Evolutionary conservation across 129 eudicot genomes (phyloP), one percentile per base, ranked within the genome.

Genomic region (Lactuca sativa): DNA sequence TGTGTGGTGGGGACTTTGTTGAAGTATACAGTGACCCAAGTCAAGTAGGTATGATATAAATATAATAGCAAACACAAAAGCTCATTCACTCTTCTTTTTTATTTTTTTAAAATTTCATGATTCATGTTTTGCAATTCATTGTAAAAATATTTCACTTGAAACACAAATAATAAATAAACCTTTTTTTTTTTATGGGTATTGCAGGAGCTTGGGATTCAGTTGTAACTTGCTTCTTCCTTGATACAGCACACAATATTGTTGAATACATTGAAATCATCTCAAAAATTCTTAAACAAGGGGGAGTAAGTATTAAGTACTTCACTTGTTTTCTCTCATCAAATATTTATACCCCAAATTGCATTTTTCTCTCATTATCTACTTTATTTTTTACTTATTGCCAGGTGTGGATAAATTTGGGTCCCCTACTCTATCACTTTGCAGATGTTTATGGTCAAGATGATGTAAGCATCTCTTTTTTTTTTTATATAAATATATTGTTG

Each of bases 1-100:
- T 93, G 98, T 93, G 98, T 67, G 98, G 97, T 55, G 98, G 98
- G 60, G 98, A 93, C 76, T 93, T 93, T 80, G 97, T 87, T 71
- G 95, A 93, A 78, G 98, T 93, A 49, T 93, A 89, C 68, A 78
- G 80, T n/a, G 97, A 90, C 80, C 90, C 92, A 37, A 75, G 81
- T 77, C 97, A 89, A 87, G 83, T 75, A 79, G 98, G 98, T 93
- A 87, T 10, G 90, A 44, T 70, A 25, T 25, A 25, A 25, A 25
- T 25, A 25, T 25, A 25, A 25, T 25, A 25, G 30, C 30, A 56
- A 59, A 36, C 34, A 38, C 53, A 62, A 40, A 1, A 52, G 15
- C 18, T 51, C 47, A 49, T 59, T 44, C 14, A 21, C 11, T 30
- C 36, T 16, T 47, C 18, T 16, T 25, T 1, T 25, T 25, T 1